A percentile compares a stretch with the other conserved stretches of the same genome.
Conservation (phyloP, 495 filamentous ascomycete genomes). For the Xylaria telfairii region DNA sequence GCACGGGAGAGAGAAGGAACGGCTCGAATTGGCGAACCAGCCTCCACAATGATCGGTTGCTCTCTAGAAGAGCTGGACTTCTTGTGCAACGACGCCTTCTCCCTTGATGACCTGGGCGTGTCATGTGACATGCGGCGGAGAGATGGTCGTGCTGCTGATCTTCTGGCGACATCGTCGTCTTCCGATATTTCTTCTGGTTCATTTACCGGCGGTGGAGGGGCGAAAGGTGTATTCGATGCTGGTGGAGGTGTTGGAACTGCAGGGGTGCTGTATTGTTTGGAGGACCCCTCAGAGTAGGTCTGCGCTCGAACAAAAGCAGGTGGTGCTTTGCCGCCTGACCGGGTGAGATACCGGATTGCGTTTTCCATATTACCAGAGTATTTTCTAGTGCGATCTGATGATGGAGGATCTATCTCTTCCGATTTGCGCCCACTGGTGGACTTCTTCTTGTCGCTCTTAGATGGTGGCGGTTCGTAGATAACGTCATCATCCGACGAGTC, state of each 20-base stretch:
- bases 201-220: conserved; percentile 30
- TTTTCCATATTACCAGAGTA: conserved; percentile 34
- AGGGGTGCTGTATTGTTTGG: conserved; percentile 37
- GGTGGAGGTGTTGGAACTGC: conserved; percentile 45
- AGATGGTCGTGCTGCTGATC: conserved; percentile 39
- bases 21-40: conserved; percentile 31
- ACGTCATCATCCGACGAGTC: conserved; percentile 40
- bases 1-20: conserved; percentile 42
- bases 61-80: conserved; percentile 37
- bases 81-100: conserved; percentile 39
- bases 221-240: conserved; percentile 29
- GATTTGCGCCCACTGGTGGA: conserved; percentile 47
- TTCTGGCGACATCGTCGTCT: conserved; percentile 38
- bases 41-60: conserved; percentile 37
- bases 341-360: conserved; percentile 36
- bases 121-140: conserved; percentile 51
- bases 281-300: conserved; percentile 34
- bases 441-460: conserved; percentile 50
- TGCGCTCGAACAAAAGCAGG: conserved; percentile 35
- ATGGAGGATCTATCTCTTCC: conserved; percentile 31
- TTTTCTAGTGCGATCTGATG: conserved; percentile 36
- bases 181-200: conserved; percentile 30
- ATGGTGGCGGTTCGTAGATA: conserved; percentile 26
- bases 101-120: conserved; percentile 43
- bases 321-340: conserved; percentile 34